These are phyloP conservation scores for Leishmania martiniquensis DNA, from an alignment of 208 protist genomes.

Conservation along the genomic window DNA sequence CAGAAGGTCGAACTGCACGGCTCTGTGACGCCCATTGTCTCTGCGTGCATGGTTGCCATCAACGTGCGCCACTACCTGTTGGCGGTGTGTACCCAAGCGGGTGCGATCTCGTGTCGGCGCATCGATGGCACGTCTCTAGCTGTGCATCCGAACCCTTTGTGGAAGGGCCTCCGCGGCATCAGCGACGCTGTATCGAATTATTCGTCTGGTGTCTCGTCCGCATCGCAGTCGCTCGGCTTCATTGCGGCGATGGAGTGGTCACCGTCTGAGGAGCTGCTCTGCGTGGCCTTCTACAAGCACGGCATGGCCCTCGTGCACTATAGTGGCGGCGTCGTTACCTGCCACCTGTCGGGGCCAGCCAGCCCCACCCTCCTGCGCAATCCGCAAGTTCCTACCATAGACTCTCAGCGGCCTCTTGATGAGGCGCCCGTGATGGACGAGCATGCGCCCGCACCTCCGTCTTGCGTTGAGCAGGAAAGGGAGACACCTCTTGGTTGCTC, in stretches of 20 bases:
- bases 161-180: conserved; percentile 54
- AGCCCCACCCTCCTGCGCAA: conserved; percentile 20
- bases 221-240: conserved; percentile 28
- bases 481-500: conserved; percentile 24
- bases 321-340: conserved; percentile 60
- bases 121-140: conserved; percentile 28
- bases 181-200: conserved; percentile 12
- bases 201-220: not conserved
- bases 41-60: conserved; percentile 37
- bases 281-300: conserved; percentile 58
- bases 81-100: conserved; percentile 58
- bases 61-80: conserved; percentile 61
- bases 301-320: conserved; percentile 70
- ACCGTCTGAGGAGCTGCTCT: conserved; percentile 57
- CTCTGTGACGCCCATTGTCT: conserved; percentile 31
- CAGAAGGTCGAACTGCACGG: conserved; percentile 46
- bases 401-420: not conserved
- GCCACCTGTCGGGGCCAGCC: conserved; percentile 25
- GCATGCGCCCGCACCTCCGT: not conserved
- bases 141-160: conserved; percentile 35
- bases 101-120: conserved; percentile 52
- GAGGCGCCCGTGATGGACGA: not conserved
- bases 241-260: conserved; percentile 67
- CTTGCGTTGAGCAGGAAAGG: not conserved
- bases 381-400: not conserved